Conservation (phyloP, 176 grass and related monocot genomes). For the Panicum miliaceum region DNA sequence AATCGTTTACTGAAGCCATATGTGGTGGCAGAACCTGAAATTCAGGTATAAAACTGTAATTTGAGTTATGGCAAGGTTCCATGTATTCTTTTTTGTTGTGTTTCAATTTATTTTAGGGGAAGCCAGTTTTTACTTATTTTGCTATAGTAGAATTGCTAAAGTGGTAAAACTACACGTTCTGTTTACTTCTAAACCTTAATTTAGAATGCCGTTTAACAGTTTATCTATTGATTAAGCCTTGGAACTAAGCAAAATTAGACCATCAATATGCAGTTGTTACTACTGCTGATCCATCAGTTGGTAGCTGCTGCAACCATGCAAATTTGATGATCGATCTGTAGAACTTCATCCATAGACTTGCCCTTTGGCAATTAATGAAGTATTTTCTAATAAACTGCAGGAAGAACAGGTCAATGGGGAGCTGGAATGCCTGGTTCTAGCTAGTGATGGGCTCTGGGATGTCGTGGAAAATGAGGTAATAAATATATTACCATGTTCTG, state of each 20-base stretch:
- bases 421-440: conserved; percentile 90
- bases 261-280: not conserved
- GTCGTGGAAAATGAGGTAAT: conserved; percentile 93
- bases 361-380: not conserved
- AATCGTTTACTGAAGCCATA: conserved; percentile 84
- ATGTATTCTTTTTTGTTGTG: not conserved
- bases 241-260: not conserved
- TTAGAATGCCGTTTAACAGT: conserved; percentile 13
- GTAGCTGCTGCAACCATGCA: not conserved
- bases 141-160: not conserved
- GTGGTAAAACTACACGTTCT: not conserved
- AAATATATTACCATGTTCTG: conserved; percentile 16
- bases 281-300: not conserved
- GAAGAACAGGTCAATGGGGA: conserved; percentile 66
- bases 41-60: conserved; percentile 65
- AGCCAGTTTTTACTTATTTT: not conserved
- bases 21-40: conserved; percentile 89
- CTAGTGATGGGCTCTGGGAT: conserved; percentile 95
- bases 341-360: not conserved
- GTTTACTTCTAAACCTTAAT: not conserved
- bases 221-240: not conserved
- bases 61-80: conserved; percentile 30
- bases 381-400: conserved; percentile 51
- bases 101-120: not conserved
- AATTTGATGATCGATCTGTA: not conserved